These are phyloP conservation scores for Podospora appendiculata DNA, from an alignment of 495 filamentous ascomycete species.

Conservation along the genomic window DNA sequence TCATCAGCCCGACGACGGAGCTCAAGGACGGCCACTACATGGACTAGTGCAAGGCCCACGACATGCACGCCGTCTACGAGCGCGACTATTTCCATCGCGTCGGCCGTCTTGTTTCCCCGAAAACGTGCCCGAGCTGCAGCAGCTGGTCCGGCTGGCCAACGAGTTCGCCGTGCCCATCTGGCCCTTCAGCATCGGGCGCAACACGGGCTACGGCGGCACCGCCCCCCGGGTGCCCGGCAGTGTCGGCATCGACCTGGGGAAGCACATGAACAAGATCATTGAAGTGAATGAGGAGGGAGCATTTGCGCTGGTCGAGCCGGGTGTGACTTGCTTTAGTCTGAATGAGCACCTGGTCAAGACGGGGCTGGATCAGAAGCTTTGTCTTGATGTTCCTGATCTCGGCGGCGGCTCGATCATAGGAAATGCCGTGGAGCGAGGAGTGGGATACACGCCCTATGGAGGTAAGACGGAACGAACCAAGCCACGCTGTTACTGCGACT, in stretches of 20 bases:
- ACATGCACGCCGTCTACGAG: too few relatives aligned
- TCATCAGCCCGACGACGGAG: too few relatives aligned
- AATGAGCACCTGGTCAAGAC: constrained; percentile 42
- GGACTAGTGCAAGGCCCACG: too few relatives aligned
- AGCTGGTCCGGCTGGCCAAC: not conserved
- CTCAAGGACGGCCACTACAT: too few relatives aligned
- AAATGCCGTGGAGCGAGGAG: constrained; percentile 47
- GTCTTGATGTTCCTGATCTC: constrained; percentile 46
- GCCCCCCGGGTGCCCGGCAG: constrained; percentile 44
- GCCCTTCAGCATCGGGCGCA: constrained; percentile 37
- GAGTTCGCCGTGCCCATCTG: not conserved
- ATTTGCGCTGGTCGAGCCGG: constrained; percentile 48
- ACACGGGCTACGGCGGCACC: constrained; percentile 49
- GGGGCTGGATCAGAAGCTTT: constrained; percentile 34
- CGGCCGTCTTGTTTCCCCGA: not conserved
- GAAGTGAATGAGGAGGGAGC: constrained; percentile 43
- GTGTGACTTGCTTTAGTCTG: constrained; percentile 45
- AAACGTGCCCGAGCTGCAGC: not conserved
- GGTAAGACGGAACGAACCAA: too few relatives aligned
- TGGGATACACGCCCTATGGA: constrained; percentile 41
- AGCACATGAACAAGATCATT: constrained; percentile 45
- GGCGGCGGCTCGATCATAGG: constrained; percentile 49
- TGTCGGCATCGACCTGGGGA: constrained; percentile 45
- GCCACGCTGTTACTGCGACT: not conserved
- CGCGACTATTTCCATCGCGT: too few relatives aligned